Base-by-base conservation (phyloP, 1,139 yeast genomes). In the Spencermartinsiella ligniputridi region DNA sequence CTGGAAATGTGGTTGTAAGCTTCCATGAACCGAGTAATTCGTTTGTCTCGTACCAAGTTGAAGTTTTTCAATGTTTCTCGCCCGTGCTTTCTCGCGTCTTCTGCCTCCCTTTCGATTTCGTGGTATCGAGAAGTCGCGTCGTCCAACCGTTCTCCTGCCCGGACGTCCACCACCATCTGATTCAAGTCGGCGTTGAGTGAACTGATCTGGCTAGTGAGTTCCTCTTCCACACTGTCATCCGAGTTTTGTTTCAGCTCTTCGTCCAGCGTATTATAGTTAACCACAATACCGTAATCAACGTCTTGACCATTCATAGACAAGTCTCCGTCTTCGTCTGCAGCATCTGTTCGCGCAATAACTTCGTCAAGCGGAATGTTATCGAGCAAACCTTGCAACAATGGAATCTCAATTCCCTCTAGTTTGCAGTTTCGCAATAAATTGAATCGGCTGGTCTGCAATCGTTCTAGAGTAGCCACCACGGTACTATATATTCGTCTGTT, bases 1-100 rank as follows among this genome's bases (percentile, higher is more conserved):
- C 72, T 74, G 2, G 90, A 76, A 36, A 90, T 84, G 57, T 85
- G 94, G 27, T 78, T 76, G 57, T 83, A 90, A 0, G 96, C 95
- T 41, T 72, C 71, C 66, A 76, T 80, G 62, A 89, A 90, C 34
- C 68, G 57, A 6, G 78, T 76, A 48, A 74, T 74, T 50, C 98
- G 75, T 49, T 73, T 69, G 9, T 69, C 70, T 56, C 79, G 84
- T 13, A 88, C 70, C 4, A 71, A 74, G 39, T 80, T 75, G 63
- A 85, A 90, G 50, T 73, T 72, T 19, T 72, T 76, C 17, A 72
- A 69, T 2, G 82, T 67, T 45, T 72, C 73, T 44, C 75, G 70
- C 52, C 89, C 96, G 13, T 37, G 42, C 25, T 71, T 69, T 42
- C 75, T 75, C 1, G 87, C 81, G 35, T 64, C 64, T 6, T 76